phyloP scores from a whole-genome alignment of 805 yeast species.

The Pichia membranifaciens region DNA sequence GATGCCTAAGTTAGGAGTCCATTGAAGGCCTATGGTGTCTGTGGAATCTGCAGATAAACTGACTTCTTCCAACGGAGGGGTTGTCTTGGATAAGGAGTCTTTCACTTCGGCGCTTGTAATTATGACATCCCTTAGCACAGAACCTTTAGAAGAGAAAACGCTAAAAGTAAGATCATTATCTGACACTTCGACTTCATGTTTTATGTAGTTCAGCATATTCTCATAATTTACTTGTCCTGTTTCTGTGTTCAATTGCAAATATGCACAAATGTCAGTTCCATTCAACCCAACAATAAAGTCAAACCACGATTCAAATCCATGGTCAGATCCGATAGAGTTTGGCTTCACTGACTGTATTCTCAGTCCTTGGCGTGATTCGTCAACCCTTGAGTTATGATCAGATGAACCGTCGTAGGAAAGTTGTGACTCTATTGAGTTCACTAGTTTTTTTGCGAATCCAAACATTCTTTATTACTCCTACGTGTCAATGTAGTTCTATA shows the following conservation, averaged over 20 bases:
- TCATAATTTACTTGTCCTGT: constrained; percentile 18
- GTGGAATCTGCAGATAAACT: constrained; percentile 17
- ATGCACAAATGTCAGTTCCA: constrained; percentile 39
- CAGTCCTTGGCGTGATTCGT: constrained; percentile 39
- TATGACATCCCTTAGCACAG: constrained; percentile 40
- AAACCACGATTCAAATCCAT: constrained; percentile 76
- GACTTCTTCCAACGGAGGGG: constrained; percentile 26
- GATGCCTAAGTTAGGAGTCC: constrained; percentile 45
- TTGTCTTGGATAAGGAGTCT: background rate
- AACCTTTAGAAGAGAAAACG: constrained; percentile 89
- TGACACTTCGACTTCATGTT: constrained; percentile 24
- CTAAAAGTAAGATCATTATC: constrained; percentile 41
- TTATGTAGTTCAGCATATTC: constrained; percentile 21
- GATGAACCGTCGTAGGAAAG: constrained; percentile 22
- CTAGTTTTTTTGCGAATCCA: constrained; percentile 60
- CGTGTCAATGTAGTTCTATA: too few species aligned
- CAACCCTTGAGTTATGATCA: constrained; percentile 12
- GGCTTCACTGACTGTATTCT: constrained; percentile 48
- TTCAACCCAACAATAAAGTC: constrained; percentile 82
- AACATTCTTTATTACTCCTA: too few species aligned
- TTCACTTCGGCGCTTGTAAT: constrained; percentile 27
- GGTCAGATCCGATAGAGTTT: constrained; percentile 41
- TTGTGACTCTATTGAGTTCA: constrained; percentile 43
- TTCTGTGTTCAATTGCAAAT: constrained; percentile 17
- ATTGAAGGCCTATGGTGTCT: constrained; percentile 3